Evolutionary conservation across 768 basidiomycete species (phyloP).

Genomic region (Phlebiopsis flavidoalba): DNA sequence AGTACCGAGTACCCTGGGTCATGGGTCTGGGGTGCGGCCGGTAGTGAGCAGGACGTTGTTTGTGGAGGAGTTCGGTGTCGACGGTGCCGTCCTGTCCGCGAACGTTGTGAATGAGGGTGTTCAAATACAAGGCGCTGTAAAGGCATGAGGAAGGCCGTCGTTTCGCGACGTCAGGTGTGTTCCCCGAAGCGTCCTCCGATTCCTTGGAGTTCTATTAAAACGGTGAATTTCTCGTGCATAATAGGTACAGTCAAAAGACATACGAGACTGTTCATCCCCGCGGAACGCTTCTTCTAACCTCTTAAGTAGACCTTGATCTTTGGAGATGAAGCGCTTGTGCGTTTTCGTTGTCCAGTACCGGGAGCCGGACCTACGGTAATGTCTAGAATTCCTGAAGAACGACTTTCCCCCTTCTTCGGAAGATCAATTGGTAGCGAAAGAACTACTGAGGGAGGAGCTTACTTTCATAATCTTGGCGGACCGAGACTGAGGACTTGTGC

Average conservation of each 20-base stretch:
- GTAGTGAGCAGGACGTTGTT: not conserved
- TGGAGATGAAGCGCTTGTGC: slow-evolving; percentile 80
- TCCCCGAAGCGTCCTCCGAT: slow-evolving; percentile 63
- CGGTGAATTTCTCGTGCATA: not conserved
- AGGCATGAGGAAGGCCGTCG: slow-evolving; percentile 82
- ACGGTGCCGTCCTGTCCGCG: slow-evolving; percentile 30
- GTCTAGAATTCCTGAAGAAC: not conserved
- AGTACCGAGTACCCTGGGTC: not conserved
- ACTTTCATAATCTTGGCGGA: slow-evolving; percentile 34
- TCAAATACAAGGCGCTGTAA: slow-evolving; percentile 90
- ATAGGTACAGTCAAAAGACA: slow-evolving; percentile 16
- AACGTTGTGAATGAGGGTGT: slow-evolving; percentile 79
- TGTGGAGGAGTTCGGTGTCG: slow-evolving; percentile 9
- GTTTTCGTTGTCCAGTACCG: slow-evolving; percentile 75
- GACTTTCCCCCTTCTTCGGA: not conserved
- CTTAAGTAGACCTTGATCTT: slow-evolving; percentile 73
- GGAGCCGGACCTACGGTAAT: slow-evolving; percentile 44
- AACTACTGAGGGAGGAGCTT: slow-evolving; percentile 16
- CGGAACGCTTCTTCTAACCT: slow-evolving; percentile 58
- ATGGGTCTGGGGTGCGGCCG: not conserved
- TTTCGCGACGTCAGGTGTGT: slow-evolving; percentile 83
- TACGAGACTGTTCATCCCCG: slow-evolving; percentile 47
- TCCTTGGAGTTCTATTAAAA: slow-evolving; percentile 48
- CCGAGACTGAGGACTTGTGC: slow-evolving; percentile 74
- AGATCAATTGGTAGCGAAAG: not conserved